phyloP scores from a whole-genome alignment of 371 early-diverging fungal genomes.

The Mucor mucedo region DNA sequence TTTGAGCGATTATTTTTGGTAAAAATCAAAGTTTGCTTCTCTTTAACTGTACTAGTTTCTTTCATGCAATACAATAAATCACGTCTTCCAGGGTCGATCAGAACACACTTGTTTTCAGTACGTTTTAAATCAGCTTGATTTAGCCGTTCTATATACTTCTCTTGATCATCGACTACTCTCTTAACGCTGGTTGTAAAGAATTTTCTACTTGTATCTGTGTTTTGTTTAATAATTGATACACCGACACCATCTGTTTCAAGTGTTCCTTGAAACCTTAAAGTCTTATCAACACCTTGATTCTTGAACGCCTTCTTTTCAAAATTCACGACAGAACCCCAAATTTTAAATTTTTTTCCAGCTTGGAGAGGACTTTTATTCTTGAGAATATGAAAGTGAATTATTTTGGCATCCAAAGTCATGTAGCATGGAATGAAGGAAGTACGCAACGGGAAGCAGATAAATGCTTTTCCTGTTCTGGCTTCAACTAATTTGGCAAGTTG shows the following conservation, averaged over 20 bases:
- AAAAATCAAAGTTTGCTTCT: background rate
- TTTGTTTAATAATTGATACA: too few relatives aligned
- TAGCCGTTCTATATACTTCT: background rate
- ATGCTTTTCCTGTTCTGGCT: background rate
- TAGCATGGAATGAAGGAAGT: background rate
- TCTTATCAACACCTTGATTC: too few relatives aligned
- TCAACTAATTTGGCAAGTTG: background rate
- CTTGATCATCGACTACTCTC: background rate
- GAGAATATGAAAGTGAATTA: background rate
- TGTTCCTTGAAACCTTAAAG: too few relatives aligned
- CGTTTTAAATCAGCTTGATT: background rate
- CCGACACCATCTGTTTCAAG: too few relatives aligned
- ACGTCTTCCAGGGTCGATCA: background rate
- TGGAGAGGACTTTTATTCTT: too few relatives aligned
- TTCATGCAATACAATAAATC: background rate
- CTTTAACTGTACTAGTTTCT: too few relatives aligned
- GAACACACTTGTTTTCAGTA: background rate
- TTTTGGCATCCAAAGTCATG: background rate
- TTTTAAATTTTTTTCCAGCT: too few relatives aligned
- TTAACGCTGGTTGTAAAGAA: too few relatives aligned
- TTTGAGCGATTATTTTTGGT: background rate
- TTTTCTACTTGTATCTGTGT: too few relatives aligned
- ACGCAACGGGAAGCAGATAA: background rate
- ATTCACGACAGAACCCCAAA: too few relatives aligned
- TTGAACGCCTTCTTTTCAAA: too few relatives aligned